phyloP scores from a whole-genome alignment of 2,329 filamentous ascomycete genomes.

The Westerdykella aurantiaca region DNA sequence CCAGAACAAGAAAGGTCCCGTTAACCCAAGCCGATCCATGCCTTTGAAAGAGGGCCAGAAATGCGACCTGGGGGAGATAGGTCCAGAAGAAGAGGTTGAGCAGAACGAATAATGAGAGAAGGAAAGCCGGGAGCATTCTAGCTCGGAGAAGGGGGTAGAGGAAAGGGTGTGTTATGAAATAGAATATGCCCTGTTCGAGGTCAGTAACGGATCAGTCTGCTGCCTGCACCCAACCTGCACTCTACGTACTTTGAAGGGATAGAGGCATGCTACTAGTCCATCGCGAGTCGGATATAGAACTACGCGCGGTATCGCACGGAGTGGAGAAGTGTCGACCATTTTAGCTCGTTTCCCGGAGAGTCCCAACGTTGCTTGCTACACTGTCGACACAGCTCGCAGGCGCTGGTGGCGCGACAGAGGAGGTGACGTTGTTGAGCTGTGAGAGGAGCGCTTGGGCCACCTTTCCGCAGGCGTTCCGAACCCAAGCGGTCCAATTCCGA shows the following conservation, averaged over 20 bases:
- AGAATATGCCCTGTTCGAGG: constrained; percentile 63
- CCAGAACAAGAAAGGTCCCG: constrained; percentile 75
- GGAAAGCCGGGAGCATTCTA: constrained; percentile 70
- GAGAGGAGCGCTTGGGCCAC: not conserved
- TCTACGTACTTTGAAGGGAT: constrained; percentile 27
- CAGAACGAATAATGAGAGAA: constrained; percentile 79
- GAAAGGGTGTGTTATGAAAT: constrained; percentile 70
- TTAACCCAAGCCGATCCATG: constrained; percentile 78
- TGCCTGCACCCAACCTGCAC: not conserved
- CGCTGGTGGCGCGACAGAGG: too few species aligned
- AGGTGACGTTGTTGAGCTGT: not conserved
- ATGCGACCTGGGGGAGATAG: constrained; percentile 82
- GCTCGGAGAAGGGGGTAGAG: constrained; percentile 76
- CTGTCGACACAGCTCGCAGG: too few species aligned
- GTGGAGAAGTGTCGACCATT: constrained; percentile 10
- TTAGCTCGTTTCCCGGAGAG: not conserved
- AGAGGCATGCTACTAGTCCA: constrained; percentile 22
- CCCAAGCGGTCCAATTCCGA: too few species aligned
- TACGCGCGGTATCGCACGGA: constrained; percentile 19
- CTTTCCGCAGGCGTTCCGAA: not conserved
- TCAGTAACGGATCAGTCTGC: constrained; percentile 5
- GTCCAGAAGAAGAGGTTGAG: constrained; percentile 80
- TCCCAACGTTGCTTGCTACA: too few species aligned
- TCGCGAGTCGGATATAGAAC: constrained; percentile 25
- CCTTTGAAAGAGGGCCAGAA: constrained; percentile 84